Evolutionary conservation across 2,329 filamentous ascomycete genomes (phyloP).

Genomic region (Penicillium sp.): DNA sequence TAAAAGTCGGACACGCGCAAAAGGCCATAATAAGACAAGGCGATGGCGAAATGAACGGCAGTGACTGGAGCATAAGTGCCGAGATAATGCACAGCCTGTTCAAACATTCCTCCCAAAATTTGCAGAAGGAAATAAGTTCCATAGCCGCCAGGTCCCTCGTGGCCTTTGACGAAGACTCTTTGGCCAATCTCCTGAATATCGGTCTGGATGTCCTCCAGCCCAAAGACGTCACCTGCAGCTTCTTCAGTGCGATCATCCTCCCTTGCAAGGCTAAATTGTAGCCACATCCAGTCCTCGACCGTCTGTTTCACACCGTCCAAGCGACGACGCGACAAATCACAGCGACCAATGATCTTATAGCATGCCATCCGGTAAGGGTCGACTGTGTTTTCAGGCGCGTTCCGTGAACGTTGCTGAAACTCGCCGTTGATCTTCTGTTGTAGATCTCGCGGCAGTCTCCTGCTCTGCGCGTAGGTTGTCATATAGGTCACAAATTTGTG

Average conservation of each 20-base stretch:
- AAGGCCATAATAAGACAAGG: slow-evolving; percentile 83
- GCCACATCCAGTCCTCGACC: slow-evolving; percentile 67
- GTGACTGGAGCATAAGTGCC: slow-evolving; percentile 91
- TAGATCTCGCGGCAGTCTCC: slow-evolving; percentile 72
- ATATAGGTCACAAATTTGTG: slow-evolving; percentile 87
- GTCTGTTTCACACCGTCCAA: slow-evolving; percentile 59
- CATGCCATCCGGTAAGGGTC: slow-evolving; percentile 96
- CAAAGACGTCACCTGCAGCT: slow-evolving; percentile 61
- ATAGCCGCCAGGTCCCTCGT: slow-evolving; percentile 75
- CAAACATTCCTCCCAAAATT: slow-evolving; percentile 86
- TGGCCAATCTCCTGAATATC: slow-evolving; percentile 86
- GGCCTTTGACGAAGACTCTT: slow-evolving; percentile 82
- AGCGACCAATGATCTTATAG: slow-evolving; percentile 92
- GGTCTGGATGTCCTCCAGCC: slow-evolving; percentile 67
- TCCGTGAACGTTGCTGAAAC: slow-evolving; percentile 79
- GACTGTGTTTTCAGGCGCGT: slow-evolving; percentile 80
- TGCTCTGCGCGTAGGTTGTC: slow-evolving; percentile 76
- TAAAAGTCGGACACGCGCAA: slow-evolving; percentile 81
- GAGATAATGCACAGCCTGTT: slow-evolving; percentile 86
- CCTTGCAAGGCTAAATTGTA: slow-evolving; percentile 63
- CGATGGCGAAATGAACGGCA: slow-evolving; percentile 91
- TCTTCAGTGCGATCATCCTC: slow-evolving; percentile 63
- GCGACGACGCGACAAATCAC: slow-evolving; percentile 58
- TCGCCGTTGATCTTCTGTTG: slow-evolving; percentile 87
- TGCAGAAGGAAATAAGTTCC: slow-evolving; percentile 94